A percentile compares a stretch with the other conserved stretches of the same genome.
Conservation (phyloP, 129 eudicot species). For the Chrysanthemum seticuspe region DNA sequence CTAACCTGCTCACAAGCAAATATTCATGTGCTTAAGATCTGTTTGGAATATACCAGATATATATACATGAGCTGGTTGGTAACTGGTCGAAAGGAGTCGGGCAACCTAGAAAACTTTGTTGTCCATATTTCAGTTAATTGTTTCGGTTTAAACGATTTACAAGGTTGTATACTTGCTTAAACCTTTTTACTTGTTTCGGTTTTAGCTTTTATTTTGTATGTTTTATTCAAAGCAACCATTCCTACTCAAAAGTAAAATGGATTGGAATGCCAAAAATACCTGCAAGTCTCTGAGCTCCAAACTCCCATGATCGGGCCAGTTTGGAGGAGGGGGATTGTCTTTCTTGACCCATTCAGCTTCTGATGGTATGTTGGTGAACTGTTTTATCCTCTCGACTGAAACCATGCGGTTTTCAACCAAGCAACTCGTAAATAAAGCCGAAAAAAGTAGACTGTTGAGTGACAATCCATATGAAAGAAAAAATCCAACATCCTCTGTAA, state of each 20-base stretch:
- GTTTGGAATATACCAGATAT: too few relatives aligned
- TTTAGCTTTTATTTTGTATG: too few relatives aligned
- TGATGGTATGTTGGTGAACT: not conserved
- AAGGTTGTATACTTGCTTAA: too few relatives aligned
- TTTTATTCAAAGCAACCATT: too few relatives aligned
- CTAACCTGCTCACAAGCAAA: conserved; percentile 31
- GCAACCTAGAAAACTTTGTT: too few relatives aligned
- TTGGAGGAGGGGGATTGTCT: not conserved
- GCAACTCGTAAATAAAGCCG: not conserved
- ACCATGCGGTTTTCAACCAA: not conserved
- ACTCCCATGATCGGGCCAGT: not conserved
- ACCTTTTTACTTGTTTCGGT: too few relatives aligned
- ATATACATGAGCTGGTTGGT: too few relatives aligned
- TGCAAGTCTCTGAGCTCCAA: not conserved
- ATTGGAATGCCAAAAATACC: not conserved
- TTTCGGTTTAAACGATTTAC: too few relatives aligned
- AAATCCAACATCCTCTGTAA: not conserved
- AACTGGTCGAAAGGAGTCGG: too few relatives aligned
- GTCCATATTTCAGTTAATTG: too few relatives aligned
- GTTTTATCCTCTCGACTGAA: not conserved
- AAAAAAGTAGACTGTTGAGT: not conserved
- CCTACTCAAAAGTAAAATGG: too few relatives aligned
- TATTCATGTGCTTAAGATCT: not conserved
- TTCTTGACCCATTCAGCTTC: not conserved
- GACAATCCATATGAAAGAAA: not conserved